A percentile compares a stretch with the other conserved stretches of the same genome.
Evolutionary conservation across 805 yeast species (phyloP).

Genomic region (Barnettozyma wickerhamii): DNA sequence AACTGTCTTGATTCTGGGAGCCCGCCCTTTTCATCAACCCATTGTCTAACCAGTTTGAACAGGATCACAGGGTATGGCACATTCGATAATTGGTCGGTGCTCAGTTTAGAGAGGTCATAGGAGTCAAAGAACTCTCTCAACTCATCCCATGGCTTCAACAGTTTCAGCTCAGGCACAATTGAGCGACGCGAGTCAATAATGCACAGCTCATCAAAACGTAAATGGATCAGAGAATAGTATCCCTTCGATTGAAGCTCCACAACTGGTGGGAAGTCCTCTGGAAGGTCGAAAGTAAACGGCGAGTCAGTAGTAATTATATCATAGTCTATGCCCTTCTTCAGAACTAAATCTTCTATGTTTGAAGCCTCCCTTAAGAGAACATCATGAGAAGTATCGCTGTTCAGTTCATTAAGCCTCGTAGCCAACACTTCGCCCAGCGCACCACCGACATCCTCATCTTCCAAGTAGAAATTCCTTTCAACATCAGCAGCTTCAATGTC

Average conservation of each 20-base stretch:
- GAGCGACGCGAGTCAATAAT: constrained; percentile 73
- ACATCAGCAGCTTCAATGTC: constrained; percentile 41
- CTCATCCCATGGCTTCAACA: constrained; percentile 72
- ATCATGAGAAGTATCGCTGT: constrained; percentile 44
- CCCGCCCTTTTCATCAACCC: constrained; percentile 33
- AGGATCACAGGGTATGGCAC: constrained; percentile 64
- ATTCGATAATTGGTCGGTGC: constrained; percentile 44
- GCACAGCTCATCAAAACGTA: constrained; percentile 29
- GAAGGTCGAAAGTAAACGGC: constrained; percentile 26
- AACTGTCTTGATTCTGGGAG: constrained; percentile 38
- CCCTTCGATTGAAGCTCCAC: constrained; percentile 47
- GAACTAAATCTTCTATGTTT: constrained; percentile 12
- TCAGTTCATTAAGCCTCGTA: constrained; percentile 47
- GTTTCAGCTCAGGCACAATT: constrained; percentile 57
- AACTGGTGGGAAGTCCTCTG: constrained; percentile 48
- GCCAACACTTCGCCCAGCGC: constrained; percentile 37
- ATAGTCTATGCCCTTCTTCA: constrained; percentile 39
- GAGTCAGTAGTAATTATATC: constrained; percentile 45
- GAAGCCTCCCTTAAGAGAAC: constrained; percentile 9
- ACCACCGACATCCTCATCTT: constrained; percentile 38
- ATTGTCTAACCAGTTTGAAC: constrained; percentile 33
- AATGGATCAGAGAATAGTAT: constrained; percentile 49
- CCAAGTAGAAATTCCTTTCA: constrained; percentile 59
- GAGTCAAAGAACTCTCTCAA: constrained; percentile 45
- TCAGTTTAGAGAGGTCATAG: constrained; percentile 43